Evolutionary conservation across 306 rosid genomes (phyloP), one percentile per base, ranked within the genome.

Genomic region (Rosa persica): DNA sequence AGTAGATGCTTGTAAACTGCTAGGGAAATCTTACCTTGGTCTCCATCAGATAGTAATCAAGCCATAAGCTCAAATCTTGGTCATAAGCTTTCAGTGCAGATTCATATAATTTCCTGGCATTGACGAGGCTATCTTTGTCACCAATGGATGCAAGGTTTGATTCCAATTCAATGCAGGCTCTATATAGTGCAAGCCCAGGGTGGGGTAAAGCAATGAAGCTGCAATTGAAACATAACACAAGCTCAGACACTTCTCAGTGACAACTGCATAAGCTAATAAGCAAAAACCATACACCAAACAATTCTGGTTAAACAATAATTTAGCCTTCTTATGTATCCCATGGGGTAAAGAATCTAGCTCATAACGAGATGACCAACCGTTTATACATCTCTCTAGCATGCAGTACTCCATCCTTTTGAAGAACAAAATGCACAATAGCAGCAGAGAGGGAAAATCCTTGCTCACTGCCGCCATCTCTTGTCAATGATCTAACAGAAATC

Each of bases 191-290:
- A 79, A 92, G 90, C 78, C 99, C 96, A 0, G 99, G 96, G 85
- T 72, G 98, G 27, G 98, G 97, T 72, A 92, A 81, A 79, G 90
- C 89, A 48, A 85, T 85, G 86, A 81, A 95, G 74, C 99, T 95
- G 98, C 81, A 87, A 79, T 76, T 64, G 73, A 65, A 87, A 78
- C 69, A 73, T 19, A 22, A 34, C n/a, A 71, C 6, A 69, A 64
- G 52, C 51, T 74, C 52, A 54, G 44, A 40, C 46, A 12, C 20
- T 64, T 78, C 30, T 77, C 42, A 39, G 55, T 15, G 25, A 69
- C 4, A 74, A 80, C 68, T 36, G 39, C 51, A 43, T 25, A 54
- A 76, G 68, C 76, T 52, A 73, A 72, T 43, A 15, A 62, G 22
- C 38, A 30, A 43, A 61, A 73, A n/a, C 43, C 16, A 43, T 73